Base-by-base conservation (phyloP, 2,329 filamentous ascomycete genomes). In the Colletotrichum chrysophilum region DNA sequence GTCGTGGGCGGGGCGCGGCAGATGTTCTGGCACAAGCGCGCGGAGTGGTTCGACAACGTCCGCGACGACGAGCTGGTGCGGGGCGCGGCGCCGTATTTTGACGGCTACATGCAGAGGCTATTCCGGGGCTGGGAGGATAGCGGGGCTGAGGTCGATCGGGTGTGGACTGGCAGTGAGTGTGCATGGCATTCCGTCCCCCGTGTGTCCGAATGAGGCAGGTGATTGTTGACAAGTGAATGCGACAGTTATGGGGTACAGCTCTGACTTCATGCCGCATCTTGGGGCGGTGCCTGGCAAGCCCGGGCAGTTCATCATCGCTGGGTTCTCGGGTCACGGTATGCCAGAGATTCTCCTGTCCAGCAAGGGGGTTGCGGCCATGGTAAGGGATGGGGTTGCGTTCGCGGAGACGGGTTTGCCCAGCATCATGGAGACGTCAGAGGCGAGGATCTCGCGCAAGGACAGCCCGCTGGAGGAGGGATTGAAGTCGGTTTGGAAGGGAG, bases 291-390 rank as follows among this genome's bases (percentile, higher is more conserved):
- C 88, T 0, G 84, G 80, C 0, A 83, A 82, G 66, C 71, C 80
- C 3, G 83, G 83, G 9, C 84, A 87, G 76, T 87, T 84, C 60
- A 81, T 90, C 21, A 80, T 87, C 26, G 87, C 85, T 0, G 89
- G 88, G 1, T 90, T 89, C 74, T 86, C 85, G 34, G 89, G 89
- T 0, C 88, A 89, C 71, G 89, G 89, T 0, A 90, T 90, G 88
- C 84, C 87, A 0, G 78, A 87, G 43, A 84, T 88, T 24, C 86
- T 86, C 18, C 80, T 87, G 0, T 79, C 83, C 7, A 84, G 83
- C 8, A 85, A 86, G 75, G 86, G 83, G 0, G 58, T 89, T 12
- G 85, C 83, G 2, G 74, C 80, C 26, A 88, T 89, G 86, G 76
- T 88, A 0, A 32, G 79, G 5, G 76, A 82, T 1, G 81, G 77